Conservation (phyloP, 75 land plant species). For the Pinus taeda region DNA sequence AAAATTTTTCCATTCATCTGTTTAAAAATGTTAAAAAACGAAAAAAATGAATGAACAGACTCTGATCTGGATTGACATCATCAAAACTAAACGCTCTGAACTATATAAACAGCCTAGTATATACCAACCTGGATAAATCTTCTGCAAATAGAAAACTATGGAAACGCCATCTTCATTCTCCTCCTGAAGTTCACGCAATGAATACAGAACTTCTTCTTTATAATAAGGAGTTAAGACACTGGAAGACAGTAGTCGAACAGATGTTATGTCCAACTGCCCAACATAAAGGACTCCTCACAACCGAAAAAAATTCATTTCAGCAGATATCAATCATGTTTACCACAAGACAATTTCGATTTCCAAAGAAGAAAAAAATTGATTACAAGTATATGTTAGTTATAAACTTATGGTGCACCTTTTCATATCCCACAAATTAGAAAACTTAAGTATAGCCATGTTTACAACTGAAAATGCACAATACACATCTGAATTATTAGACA, state of each 20-base stretch:
- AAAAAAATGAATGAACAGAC: neutral
- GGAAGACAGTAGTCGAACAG: neutral
- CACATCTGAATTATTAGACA: too few species aligned
- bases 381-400: too few species aligned
- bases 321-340: too few species aligned
- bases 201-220: constrained; percentile 83
- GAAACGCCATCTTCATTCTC: constrained; percentile 97
- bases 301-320: too few species aligned
- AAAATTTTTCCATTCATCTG: constrained; percentile 87
- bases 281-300: too few species aligned
- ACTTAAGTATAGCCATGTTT: too few species aligned
- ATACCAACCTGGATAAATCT: constrained; percentile 91
- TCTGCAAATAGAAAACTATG: constrained; percentile 91
- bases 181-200: constrained; percentile 46
- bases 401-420: too few species aligned
- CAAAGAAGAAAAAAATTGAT: too few species aligned
- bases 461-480: too few species aligned
- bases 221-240: constrained; percentile 98
- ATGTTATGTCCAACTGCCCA: too few species aligned
- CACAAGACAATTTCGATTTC: too few species aligned
- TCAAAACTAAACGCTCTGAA: neutral
- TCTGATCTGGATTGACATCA: neutral
- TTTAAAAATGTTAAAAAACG: neutral
- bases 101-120: constrained; percentile 1
- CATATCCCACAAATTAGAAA: too few species aligned